A percentile compares a stretch with the other conserved stretches of the same genome.
These are phyloP conservation scores for Schwanniomyces occidentalis DNA, from an alignment of 805 yeast species.

Conservation along the genomic window DNA sequence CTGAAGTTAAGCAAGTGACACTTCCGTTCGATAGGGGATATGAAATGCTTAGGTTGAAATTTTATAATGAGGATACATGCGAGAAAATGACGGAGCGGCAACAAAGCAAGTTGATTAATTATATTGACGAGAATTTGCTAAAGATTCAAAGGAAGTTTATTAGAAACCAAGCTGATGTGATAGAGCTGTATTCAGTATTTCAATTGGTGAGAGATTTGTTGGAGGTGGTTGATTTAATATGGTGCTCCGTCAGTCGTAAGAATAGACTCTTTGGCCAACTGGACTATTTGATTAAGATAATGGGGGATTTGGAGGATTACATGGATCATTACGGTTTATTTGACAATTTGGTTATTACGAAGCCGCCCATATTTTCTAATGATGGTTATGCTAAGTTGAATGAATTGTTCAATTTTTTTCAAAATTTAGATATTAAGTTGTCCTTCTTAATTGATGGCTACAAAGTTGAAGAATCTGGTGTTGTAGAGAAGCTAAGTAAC, in stretches of 20 bases:
- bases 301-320: conserved; percentile 43
- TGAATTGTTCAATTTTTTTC: conserved; percentile 27
- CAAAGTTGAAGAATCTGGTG: conserved; percentile 2
- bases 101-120: conserved; percentile 38
- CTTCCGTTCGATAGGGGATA: conserved; percentile 32
- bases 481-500: conserved; percentile 17
- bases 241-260: conserved; percentile 29
- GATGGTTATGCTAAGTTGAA: conserved; percentile 13
- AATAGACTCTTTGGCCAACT: conserved; percentile 32
- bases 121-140: conserved; percentile 35
- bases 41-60: conserved; percentile 12
- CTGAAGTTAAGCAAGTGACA: conserved; percentile 16
- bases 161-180: conserved; percentile 33
- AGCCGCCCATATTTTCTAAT: conserved; percentile 3
- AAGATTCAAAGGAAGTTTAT: conserved; percentile 36
- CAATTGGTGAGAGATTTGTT: conserved; percentile 27
- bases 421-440: conserved; percentile 31
- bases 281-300: conserved; percentile 34
- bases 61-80: conserved; percentile 6
- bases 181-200: conserved; percentile 20
- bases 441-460: conserved; percentile 36
- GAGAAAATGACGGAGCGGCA: conserved; percentile 20
- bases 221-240: conserved; percentile 28
- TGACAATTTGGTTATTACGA: neutral
- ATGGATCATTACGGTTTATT: conserved; percentile 27